These are phyloP conservation scores for Tylopilus sp. DNA, from an alignment of 1,284 basidiomycete genomes.

Conservation along the genomic window DNA sequence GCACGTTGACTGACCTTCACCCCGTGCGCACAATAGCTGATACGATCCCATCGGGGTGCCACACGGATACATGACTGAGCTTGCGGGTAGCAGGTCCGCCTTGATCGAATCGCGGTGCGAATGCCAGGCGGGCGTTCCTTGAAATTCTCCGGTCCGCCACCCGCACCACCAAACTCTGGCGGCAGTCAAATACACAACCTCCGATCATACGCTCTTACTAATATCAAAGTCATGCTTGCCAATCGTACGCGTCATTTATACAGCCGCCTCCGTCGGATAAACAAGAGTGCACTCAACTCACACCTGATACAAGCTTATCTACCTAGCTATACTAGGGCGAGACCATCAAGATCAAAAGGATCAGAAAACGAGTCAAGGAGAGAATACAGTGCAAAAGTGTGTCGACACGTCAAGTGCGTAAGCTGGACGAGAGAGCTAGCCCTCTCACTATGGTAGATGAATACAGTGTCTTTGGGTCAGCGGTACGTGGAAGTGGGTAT, in stretches of 20 bases:
- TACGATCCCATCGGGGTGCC: too few species aligned
- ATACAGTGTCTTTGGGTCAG: slow-evolving; percentile 9
- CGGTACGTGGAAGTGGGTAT: slow-evolving; percentile 20
- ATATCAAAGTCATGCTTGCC: too few species aligned
- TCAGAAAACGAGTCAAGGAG: background rate
- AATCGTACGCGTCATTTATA: background rate
- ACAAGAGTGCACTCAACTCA: background rate
- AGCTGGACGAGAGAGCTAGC: slow-evolving; percentile 4
- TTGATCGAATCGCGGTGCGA: too few species aligned
- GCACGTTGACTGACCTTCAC: too few species aligned
- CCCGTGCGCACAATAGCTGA: too few species aligned
- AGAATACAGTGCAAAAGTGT: background rate
- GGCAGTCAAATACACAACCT: background rate
- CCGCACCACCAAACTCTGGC: too few species aligned
- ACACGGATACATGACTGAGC: too few species aligned
- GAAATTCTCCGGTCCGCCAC: too few species aligned
- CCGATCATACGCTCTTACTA: too few species aligned
- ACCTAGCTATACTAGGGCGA: background rate
- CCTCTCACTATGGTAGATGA: slow-evolving; percentile 16
- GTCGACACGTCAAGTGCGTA: slow-evolving; percentile 5
- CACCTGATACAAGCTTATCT: background rate
- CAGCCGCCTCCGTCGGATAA: background rate
- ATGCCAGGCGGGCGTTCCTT: too few species aligned
- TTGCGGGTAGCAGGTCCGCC: too few species aligned
- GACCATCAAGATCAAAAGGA: background rate